These are phyloP conservation scores for Trifolium repens DNA, from an alignment of 306 rosid genomes.

Conservation along the genomic window DNA sequence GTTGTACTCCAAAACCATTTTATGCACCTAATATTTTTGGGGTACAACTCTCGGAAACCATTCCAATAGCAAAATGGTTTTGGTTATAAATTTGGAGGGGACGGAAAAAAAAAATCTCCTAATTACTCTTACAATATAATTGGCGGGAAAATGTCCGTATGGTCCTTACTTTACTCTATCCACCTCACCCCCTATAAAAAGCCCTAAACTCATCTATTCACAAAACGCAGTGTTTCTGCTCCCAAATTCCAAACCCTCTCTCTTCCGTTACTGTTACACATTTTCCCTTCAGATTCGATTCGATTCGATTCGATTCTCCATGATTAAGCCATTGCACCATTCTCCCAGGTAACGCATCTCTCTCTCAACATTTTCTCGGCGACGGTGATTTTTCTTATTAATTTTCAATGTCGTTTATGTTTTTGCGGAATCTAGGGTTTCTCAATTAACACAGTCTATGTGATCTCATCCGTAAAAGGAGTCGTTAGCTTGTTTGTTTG, in stretches of 20 bases:
- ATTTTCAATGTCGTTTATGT: constrained; percentile 15
- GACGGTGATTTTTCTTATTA: neutral
- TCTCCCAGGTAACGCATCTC: neutral
- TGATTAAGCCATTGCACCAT: neutral
- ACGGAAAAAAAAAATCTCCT: too few species aligned
- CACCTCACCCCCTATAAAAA: constrained; percentile 29
- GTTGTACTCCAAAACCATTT: too few species aligned
- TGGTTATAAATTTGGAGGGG: too few species aligned
- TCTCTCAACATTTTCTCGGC: constrained; percentile 16
- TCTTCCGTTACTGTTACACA: neutral
- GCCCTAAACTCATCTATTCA: constrained; percentile 18
- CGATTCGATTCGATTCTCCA: constrained; percentile 5
- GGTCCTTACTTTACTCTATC: constrained; percentile 35
- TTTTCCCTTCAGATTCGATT: neutral
- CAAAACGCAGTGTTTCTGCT: constrained; percentile 28
- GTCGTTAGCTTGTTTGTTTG: neutral
- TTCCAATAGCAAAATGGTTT: too few species aligned
- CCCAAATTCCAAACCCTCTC: neutral
- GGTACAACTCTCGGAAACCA: too few species aligned
- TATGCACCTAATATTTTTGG: too few species aligned
- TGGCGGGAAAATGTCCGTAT: constrained; percentile 56
- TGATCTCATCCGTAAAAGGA: neutral
- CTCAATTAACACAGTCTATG: constrained; percentile 14
- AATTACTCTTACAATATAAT: neutral
- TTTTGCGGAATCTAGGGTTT: constrained; percentile 60